Evolutionary conservation across 2,329 filamentous ascomycete species (phyloP).

Genomic region (Talaromyces piceae): DNA sequence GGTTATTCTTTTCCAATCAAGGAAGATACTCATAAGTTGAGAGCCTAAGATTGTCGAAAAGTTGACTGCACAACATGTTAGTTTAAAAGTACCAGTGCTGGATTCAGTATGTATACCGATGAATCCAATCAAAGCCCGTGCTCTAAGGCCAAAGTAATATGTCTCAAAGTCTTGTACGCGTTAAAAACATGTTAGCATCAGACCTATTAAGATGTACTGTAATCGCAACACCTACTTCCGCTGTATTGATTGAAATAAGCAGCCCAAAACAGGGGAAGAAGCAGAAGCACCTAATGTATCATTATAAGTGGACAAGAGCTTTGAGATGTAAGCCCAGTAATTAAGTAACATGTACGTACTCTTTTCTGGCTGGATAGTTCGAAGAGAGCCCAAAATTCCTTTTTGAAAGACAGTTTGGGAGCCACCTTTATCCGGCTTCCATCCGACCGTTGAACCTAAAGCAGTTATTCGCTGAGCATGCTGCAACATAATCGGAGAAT

Average conservation of each 20-base stretch:
- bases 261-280: conserved; percentile 40
- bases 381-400: conserved; percentile 33
- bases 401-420: conserved; percentile 32
- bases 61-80: conserved; percentile 19
- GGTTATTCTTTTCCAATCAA: conserved; percentile 36
- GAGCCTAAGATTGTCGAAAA: conserved; percentile 39
- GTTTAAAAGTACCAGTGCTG: background rate
- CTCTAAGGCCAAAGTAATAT: conserved; percentile 42
- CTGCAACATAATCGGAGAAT: background rate
- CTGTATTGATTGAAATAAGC: conserved; percentile 40
- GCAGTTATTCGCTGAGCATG: background rate
- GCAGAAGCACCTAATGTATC: conserved; percentile 28
- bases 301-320: too few species aligned
- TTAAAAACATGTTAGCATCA: conserved; percentile 11
- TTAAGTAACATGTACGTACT: conserved; percentile 12
- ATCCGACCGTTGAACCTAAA: conserved; percentile 30
- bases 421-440: conserved; percentile 33
- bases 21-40: conserved; percentile 37
- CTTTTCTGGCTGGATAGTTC: background rate
- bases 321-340: too few species aligned
- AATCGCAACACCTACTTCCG: conserved; percentile 17
- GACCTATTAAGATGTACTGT: background rate
- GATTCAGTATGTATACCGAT: conserved; percentile 12
- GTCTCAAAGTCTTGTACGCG: conserved; percentile 39
- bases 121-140: conserved; percentile 43